These are phyloP conservation scores for Margaritispora aquatica DNA, from an alignment of 495 filamentous ascomycete genomes.

Conservation along the genomic window DNA sequence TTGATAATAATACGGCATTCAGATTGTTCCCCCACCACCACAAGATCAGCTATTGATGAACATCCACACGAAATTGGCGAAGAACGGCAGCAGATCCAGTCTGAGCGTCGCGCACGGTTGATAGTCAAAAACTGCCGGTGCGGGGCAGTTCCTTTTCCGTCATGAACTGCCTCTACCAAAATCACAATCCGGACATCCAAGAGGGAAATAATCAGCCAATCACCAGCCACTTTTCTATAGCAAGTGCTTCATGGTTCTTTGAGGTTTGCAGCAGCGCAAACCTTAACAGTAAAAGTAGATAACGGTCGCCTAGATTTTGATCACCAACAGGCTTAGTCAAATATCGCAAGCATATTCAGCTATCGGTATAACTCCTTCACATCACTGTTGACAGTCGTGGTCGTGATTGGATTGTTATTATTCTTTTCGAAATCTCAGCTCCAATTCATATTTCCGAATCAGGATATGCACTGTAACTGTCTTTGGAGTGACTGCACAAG, in stretches of 20 bases:
- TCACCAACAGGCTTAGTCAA: background rate
- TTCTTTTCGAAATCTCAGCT: background rate
- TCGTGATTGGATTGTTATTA: too few species aligned
- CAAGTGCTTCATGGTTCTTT: background rate
- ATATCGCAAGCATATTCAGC: background rate
- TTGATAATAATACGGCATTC: too few species aligned
- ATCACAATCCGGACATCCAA: too few species aligned
- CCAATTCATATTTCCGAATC: background rate
- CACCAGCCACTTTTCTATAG: too few species aligned
- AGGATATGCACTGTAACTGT: too few species aligned
- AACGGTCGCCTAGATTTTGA: background rate
- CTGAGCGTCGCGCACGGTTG: background rate
- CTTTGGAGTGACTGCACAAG: background rate
- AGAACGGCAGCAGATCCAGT: background rate
- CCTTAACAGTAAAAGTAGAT: background rate
- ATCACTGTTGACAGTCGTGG: too few species aligned
- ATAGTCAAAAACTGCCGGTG: background rate
- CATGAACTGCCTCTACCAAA: background rate
- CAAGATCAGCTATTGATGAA: too few species aligned
- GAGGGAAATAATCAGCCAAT: background rate
- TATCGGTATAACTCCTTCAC: too few species aligned
- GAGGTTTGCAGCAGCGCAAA: background rate
- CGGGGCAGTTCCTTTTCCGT: background rate
- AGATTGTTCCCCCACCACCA: too few species aligned
- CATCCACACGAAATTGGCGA: too few species aligned